Evolutionary conservation across 2,329 filamentous ascomycete genomes (phyloP).

Genomic region (Colletotrichum sp.): DNA sequence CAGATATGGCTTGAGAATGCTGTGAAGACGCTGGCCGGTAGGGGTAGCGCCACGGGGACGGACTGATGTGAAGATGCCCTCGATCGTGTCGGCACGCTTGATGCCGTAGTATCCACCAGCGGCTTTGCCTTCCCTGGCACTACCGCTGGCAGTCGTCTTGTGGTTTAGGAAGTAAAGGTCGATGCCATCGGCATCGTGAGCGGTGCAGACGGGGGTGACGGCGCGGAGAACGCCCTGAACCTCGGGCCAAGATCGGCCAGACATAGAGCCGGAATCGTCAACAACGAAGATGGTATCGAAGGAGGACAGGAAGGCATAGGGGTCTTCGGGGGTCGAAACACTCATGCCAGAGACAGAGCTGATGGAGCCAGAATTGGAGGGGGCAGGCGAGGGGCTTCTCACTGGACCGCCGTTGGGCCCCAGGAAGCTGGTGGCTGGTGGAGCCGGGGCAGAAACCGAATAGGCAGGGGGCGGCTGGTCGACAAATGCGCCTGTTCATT

Average conservation of each 20-base stretch:
- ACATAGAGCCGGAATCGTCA: conserved; percentile 92
- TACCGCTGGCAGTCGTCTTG: conserved; percentile 42
- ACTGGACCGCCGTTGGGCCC: not conserved
- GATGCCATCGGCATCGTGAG: conserved; percentile 82
- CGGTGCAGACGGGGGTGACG: conserved; percentile 83
- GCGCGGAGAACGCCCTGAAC: conserved; percentile 71
- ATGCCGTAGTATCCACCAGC: conserved; percentile 70
- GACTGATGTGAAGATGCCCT: conserved; percentile 73
- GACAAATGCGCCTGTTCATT: conserved; percentile 23
- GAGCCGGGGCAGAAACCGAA: conserved; percentile 10
- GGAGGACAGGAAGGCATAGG: conserved; percentile 74
- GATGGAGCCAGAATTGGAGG: conserved; percentile 21
- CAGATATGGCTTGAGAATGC: conserved; percentile 78
- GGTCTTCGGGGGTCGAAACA: conserved; percentile 60
- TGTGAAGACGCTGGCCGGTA: conserved; percentile 73
- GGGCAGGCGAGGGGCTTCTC: conserved; percentile 21
- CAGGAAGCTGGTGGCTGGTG: conserved; percentile 4
- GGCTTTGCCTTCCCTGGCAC: conserved; percentile 32
- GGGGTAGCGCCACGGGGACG: conserved; percentile 72
- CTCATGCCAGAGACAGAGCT: conserved; percentile 25
- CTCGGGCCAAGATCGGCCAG: conserved; percentile 76
- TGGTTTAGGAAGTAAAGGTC: conserved; percentile 93
- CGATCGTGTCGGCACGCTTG: conserved; percentile 60
- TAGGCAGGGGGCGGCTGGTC: conserved; percentile 42
- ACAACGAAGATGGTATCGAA: conserved; percentile 93